Conservation (phyloP, 2,329 filamentous ascomycete species). For the Leptodontidium sp. region DNA sequence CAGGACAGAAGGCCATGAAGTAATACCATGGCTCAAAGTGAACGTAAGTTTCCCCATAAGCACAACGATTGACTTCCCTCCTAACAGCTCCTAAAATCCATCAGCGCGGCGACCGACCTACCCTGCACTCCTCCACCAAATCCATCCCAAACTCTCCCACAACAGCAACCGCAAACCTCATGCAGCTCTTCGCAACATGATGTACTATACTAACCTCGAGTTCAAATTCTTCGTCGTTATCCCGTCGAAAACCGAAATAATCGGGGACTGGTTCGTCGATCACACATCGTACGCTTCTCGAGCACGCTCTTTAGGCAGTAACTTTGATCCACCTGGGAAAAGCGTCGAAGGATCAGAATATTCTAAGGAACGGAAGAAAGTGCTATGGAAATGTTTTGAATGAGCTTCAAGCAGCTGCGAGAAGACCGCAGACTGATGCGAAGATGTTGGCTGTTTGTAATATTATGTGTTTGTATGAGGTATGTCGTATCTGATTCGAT, state of each 20-base stretch:
- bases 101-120: too few species aligned
- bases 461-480: slow-evolving; percentile 11
- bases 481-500: background rate
- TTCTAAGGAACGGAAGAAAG: background rate
- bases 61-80: too few species aligned
- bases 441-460: slow-evolving; percentile 6
- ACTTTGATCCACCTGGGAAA: slow-evolving; percentile 4
- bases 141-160: background rate
- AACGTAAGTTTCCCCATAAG: too few species aligned
- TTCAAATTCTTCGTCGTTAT: slow-evolving; percentile 3
- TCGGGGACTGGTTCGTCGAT: background rate
- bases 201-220: background rate
- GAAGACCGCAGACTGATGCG: background rate
- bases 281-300: background rate
- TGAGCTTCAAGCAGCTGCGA: background rate
- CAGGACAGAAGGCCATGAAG: too few species aligned
- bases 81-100: too few species aligned
- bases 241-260: background rate
- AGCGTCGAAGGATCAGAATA: background rate
- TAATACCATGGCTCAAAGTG: too few species aligned
- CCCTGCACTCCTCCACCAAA: too few species aligned
- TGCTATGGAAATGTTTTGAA: background rate
- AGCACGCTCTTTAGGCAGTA: background rate
- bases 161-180: background rate
- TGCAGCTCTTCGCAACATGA: background rate